Evolutionary conservation across 768 basidiomycete genomes (phyloP), one percentile per base, ranked within the genome.

Genomic region (Trichaptum fuscoviolaceum): DNA sequence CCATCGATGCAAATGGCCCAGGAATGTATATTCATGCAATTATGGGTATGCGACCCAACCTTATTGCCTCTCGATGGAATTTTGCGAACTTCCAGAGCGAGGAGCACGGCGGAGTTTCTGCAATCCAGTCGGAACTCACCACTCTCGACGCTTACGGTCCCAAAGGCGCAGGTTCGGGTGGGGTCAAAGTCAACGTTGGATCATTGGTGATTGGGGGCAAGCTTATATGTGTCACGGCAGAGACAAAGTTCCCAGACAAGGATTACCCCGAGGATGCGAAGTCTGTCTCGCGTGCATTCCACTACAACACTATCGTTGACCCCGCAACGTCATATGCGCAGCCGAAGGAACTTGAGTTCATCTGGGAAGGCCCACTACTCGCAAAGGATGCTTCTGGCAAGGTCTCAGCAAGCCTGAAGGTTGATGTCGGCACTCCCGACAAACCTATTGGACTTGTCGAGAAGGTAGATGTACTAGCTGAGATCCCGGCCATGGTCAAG

Each of bases 41-140:
- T 75, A 96, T 99, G 75, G 97, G 96, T 75, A 96, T 99, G 94
- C 86, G 95, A 8, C 95, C 96, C 62, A 92, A 99, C 77, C 84
- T 94, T 65, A 87, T 97, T 71, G 97, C 97, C 17, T 82, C 92
- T 23, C 79, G 90, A 9, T 99, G 97, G 97, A 98, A 99, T 80
- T 99, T 99, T 79, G 89, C 82, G 30, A 84, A 91, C 79, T 99
- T 99, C 83, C 90, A 94, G 76, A 91, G 91, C 73, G 76, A 81
- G 20, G 80, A 85, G 26, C 83, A 87, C 62, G 88, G 85, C 20
- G 90, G 90, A 8, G 89, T 93, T 8, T 88, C 93, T 64, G 93
- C 94, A 10, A 81, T 97, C 42, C 91, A 93, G 80, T 98, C 98
- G 96, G 97, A 99, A 75, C 94, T 97, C 71, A 93, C 87, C 69